A percentile compares a stretch with the other conserved stretches of the same genome.
Conservation (phyloP, 225 moss, liverwort and hornwort species). For the Marchantia polymorpha region DNA sequence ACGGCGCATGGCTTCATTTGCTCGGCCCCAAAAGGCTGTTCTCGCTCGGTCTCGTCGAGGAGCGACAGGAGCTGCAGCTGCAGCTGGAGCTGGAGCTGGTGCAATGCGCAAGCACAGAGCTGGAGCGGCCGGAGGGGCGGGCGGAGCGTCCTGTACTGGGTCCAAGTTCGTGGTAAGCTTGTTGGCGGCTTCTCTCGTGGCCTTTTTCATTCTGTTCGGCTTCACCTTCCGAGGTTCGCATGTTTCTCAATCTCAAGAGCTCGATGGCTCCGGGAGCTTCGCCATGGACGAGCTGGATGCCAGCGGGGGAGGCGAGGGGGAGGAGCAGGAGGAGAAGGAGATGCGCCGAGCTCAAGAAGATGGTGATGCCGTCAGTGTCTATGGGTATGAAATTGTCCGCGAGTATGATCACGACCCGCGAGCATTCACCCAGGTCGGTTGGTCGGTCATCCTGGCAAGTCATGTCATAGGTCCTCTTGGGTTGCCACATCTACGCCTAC, state of each 20-base stretch:
- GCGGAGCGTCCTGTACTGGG: constrained; percentile 9
- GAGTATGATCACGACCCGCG: constrained; percentile 74
- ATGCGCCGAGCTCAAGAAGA: not conserved
- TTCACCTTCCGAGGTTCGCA: constrained; percentile 31
- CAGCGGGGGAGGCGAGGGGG: not conserved
- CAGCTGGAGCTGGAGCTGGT: not conserved
- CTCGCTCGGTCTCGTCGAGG: not conserved
- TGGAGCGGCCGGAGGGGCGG: not conserved
- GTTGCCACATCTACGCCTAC: not conserved
- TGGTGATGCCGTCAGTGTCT: constrained; percentile 42
- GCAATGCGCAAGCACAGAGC: constrained; percentile 6
- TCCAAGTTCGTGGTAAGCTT: constrained; percentile 21
- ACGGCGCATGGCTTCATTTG: not conserved
- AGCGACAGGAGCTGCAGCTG: not conserved
- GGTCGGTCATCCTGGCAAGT: constrained; percentile 32
- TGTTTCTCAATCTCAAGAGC: not conserved
- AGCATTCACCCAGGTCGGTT: constrained; percentile 83
- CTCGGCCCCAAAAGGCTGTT: not conserved
- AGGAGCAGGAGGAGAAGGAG: not conserved
- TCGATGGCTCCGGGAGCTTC: not conserved
- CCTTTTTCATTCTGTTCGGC: constrained; percentile 25
- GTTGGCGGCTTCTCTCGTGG: constrained; percentile 20
- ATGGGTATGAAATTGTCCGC: constrained; percentile 63
- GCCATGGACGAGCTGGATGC: not conserved
- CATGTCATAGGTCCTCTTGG: not conserved